Conservation (phyloP, 1,284 basidiomycete genomes). For the Boletus semigastroideus region DNA sequence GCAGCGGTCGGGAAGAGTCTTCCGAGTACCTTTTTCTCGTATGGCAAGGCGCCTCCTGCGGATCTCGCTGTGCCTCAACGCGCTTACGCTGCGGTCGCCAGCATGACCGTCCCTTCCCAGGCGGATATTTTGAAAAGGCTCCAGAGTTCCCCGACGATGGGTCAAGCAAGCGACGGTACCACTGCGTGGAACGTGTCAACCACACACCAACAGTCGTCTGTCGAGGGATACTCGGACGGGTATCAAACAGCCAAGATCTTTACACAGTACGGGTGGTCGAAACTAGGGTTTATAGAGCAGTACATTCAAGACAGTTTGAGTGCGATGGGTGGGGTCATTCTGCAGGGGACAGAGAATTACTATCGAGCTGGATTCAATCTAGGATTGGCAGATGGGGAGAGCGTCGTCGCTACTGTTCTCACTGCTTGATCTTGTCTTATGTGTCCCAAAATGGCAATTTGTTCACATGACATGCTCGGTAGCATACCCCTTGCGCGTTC, state of each 20-base stretch:
- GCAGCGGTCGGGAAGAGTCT: slow-evolving; percentile 55
- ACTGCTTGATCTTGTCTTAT: no score
- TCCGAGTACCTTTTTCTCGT: slow-evolving; percentile 56
- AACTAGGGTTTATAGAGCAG: slow-evolving; percentile 65
- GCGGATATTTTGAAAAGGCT: slow-evolving; percentile 15
- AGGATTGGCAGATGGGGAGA: slow-evolving; percentile 17
- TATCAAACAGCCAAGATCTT: slow-evolving; percentile 62
- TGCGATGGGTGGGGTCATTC: slow-evolving; percentile 33
- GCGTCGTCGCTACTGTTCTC: slow-evolving; percentile 7
- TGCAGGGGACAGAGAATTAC: slow-evolving; percentile 9
- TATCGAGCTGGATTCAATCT: slow-evolving; percentile 18
- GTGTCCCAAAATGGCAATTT: background rate
- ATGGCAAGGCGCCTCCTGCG: slow-evolving; percentile 31
- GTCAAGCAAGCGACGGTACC: background rate
- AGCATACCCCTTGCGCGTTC: slow-evolving; percentile 15
- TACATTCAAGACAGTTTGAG: slow-evolving; percentile 54
- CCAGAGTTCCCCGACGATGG: background rate
- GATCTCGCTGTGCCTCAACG: slow-evolving; percentile 15
- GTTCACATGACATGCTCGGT: slow-evolving; percentile 57
- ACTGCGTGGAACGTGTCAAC: slow-evolving; percentile 6
- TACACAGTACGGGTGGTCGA: slow-evolving; percentile 53
- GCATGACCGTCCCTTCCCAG: slow-evolving; percentile 18
- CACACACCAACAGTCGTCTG: slow-evolving; percentile 27
- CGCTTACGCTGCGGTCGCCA: slow-evolving; percentile 10
- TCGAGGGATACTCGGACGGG: slow-evolving; percentile 63